phyloP scores from a whole-genome alignment of 768 basidiomycete species.

The Mrakia frigida region DNA sequence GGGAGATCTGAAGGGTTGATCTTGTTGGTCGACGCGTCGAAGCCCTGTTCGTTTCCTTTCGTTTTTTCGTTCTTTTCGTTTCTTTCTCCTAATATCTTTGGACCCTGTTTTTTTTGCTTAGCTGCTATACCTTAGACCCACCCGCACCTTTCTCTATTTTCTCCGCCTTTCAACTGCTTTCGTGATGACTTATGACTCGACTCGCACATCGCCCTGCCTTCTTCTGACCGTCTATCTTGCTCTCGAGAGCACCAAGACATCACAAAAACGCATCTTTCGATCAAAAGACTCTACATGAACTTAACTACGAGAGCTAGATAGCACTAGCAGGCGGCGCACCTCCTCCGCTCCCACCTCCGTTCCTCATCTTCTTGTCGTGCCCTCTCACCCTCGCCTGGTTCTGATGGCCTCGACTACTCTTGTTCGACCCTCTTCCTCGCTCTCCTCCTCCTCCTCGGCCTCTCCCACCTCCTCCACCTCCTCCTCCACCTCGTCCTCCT shows the following conservation, averaged over 20 bases:
- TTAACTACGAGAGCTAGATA: too few relatives aligned
- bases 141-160: not conserved
- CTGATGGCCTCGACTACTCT: slow-evolving; percentile 64
- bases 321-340: not conserved
- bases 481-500: slow-evolving; percentile 37
- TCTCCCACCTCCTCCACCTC: slow-evolving; percentile 40
- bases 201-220: not conserved
- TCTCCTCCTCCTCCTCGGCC: slow-evolving; percentile 35
- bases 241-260: too few relatives aligned
- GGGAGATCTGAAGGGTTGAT: slow-evolving; percentile 3
- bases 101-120: not conserved
- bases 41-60: not conserved
- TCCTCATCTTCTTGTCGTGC: slow-evolving; percentile 82
- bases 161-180: not conserved
- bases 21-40: too few relatives aligned
- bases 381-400: slow-evolving; percentile 76
- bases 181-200: not conserved
- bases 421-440: slow-evolving; percentile 64
- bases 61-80: not conserved
- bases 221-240: too few relatives aligned
- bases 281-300: too few relatives aligned
- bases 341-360: slow-evolving; percentile 49
- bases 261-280: too few relatives aligned
- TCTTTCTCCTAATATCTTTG: not conserved
- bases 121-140: not conserved